These are phyloP conservation scores for Isabelozyma pseudorhagii DNA, from an alignment of 805 yeast species.

Conservation along the genomic window DNA sequence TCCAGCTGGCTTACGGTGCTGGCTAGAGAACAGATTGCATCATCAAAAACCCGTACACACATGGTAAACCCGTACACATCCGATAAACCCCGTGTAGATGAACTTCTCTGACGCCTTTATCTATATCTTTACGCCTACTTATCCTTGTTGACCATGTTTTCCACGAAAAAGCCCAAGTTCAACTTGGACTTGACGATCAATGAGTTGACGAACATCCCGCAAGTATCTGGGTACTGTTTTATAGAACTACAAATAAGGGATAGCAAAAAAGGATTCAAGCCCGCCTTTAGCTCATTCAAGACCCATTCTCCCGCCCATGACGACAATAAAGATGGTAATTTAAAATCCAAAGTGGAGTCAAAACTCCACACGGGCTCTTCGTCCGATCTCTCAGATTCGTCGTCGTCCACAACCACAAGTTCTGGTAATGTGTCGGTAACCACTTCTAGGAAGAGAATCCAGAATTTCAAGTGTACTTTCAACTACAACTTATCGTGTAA, in stretches of 20 bases:
- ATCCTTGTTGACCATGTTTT: slow-evolving; percentile 8
- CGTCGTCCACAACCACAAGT: not conserved
- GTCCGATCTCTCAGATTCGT: not conserved
- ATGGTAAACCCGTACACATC: not conserved
- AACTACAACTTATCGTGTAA: slow-evolving; percentile 32
- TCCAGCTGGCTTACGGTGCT: no score
- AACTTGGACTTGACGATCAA: slow-evolving; percentile 54
- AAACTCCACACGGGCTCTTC: not conserved
- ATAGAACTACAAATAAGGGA: slow-evolving; percentile 65
- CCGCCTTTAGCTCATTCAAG: not conserved
- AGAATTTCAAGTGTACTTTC: slow-evolving; percentile 38
- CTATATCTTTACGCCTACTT: not conserved
- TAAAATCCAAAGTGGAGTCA: not conserved
- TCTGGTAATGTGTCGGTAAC: slow-evolving; percentile 23
- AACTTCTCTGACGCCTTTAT: not conserved
- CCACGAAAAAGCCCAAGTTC: slow-evolving; percentile 55
- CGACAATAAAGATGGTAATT: not conserved
- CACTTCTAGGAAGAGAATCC: slow-evolving; percentile 30
- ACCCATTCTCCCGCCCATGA: not conserved
- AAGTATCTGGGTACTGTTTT: slow-evolving; percentile 63
- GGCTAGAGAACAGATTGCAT: no score
- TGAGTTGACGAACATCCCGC: slow-evolving; percentile 84
- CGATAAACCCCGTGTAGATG: not conserved
- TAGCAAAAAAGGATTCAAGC: slow-evolving; percentile 19
- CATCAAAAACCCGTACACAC: no score